Conservation (phyloP, 1,284 basidiomycete genomes). For the Naganishia sp. region DNA sequence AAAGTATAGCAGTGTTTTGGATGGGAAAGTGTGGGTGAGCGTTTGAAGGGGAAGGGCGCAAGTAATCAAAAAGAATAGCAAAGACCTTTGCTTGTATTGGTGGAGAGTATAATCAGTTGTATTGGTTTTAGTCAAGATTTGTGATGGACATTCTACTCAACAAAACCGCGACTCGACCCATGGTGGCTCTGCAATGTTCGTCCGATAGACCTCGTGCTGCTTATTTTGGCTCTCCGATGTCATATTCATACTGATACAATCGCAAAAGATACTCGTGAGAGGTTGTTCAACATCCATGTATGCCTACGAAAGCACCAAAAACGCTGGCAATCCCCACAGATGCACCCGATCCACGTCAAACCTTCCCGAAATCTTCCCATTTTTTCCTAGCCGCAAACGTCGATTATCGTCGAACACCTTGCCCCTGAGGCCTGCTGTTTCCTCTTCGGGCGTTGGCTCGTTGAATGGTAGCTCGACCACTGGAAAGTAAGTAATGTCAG, state of each 20-base stretch:
- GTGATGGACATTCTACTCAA: conserved; percentile 8
- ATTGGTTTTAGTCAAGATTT: neutral
- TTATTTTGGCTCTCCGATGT: too few species aligned
- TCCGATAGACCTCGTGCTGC: too few species aligned
- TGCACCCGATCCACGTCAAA: neutral
- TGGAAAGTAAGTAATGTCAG: conserved; percentile 16
- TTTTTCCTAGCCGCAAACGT: neutral
- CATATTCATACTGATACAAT: too few species aligned
- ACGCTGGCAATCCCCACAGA: neutral
- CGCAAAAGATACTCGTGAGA: too few species aligned
- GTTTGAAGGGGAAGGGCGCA: neutral
- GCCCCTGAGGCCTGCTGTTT: conserved; percentile 51
- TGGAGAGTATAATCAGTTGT: neutral
- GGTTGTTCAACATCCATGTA: too few species aligned
- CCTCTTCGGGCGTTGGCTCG: conserved; percentile 54
- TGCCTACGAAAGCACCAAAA: too few species aligned
- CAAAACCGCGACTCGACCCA: too few species aligned
- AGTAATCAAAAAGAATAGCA: neutral
- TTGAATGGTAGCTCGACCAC: conserved; percentile 55
- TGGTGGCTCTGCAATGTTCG: too few species aligned
- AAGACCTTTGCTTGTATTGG: neutral
- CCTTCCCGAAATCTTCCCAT: neutral
- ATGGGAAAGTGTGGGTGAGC: conserved; percentile 18
- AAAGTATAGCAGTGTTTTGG: conserved; percentile 19
- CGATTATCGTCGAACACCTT: conserved; percentile 52